Evolutionary conservation across 1,284 basidiomycete genomes (phyloP).

Genomic region (Microbotryum lychnidis-dioicae): DNA sequence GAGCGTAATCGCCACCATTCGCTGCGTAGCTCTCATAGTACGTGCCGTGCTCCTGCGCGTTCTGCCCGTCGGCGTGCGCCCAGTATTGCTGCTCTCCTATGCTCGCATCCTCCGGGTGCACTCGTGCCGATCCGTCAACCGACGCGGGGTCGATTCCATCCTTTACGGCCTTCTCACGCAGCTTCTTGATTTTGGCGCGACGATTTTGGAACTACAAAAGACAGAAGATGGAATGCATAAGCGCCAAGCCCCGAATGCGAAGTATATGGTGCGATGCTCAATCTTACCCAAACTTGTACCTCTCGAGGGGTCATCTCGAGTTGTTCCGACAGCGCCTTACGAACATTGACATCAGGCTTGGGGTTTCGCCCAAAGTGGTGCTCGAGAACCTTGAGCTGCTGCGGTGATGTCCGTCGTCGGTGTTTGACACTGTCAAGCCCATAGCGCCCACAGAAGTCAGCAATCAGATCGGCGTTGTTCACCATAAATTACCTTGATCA

Average conservation of each 20-base stretch:
- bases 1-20: background rate
- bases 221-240: background rate
- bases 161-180: slow-evolving; percentile 24
- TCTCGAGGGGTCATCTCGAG: slow-evolving; percentile 85
- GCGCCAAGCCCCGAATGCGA: slow-evolving; percentile 2
- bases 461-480: too few relatives aligned
- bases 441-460: too few relatives aligned
- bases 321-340: slow-evolving; percentile 67
- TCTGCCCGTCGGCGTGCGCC: background rate
- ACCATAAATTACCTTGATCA: too few relatives aligned
- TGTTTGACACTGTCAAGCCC: slow-evolving; percentile 33
- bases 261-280: background rate
- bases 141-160: background rate
- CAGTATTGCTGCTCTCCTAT: background rate
- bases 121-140: background rate
- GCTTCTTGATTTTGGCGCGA: slow-evolving; percentile 38
- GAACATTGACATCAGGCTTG: slow-evolving; percentile 73
- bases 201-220: slow-evolving; percentile 38
- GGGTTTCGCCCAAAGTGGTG: slow-evolving; percentile 73
- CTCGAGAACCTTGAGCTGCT: slow-evolving; percentile 56
- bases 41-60: background rate
- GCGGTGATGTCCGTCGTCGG: slow-evolving; percentile 35
- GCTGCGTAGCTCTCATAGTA: background rate
- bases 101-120: background rate
- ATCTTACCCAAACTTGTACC: slow-evolving; percentile 63